Base-by-base conservation (phyloP, 2,329 filamentous ascomycete genomes). In the Rhytidhysteron rufulum region DNA sequence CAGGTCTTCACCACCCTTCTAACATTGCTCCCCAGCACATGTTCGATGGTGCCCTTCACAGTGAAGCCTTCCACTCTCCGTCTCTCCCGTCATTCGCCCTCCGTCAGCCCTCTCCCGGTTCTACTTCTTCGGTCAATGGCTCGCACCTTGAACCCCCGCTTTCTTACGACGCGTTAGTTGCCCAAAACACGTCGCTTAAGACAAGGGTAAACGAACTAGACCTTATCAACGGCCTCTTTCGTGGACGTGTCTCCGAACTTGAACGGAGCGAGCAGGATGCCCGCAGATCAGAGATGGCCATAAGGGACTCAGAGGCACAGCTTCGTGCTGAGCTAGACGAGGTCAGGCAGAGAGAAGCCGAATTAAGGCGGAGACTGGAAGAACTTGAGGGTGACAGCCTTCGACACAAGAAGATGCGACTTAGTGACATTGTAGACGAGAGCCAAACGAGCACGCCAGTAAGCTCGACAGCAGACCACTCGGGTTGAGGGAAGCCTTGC, bases 131-230 rank as follows among this genome's bases (percentile, higher is more conserved):
- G 56, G 54, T 77, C 43, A 78, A 80, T 47, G 72, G 70, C 37
- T 82, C 83, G 34, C 76, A 82, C 48, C 72, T 83, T 41, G 86
- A 90, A 43, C 73, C 80, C 4, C 80, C 86, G 1, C 85, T 88
- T 58, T 85, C 83, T 3, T 88, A 88, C 62, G 87, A 95, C 58
- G 83, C 86, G 45, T 77, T 95, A 18, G 73, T 88, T 38, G 83
- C 85, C 2, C 80, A 84, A 46, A 95, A 95, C 63, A 86, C 86
- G 4, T 85, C 83, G 37, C 75, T 97, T n/a, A 95, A 94, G 70
- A 98, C 93, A 1, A 83, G 93, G 31, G 91, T 98, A 24, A 93
- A 85, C 53, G 93, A 98, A 65, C 77, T 98, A 18, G 93, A 98
- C 62, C 79, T 98, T 38, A 96, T 98, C 72, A 96, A 82, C 56